Base-by-base conservation (phyloP, 768 basidiomycete species). In the Gautieria morchelliformis region DNA sequence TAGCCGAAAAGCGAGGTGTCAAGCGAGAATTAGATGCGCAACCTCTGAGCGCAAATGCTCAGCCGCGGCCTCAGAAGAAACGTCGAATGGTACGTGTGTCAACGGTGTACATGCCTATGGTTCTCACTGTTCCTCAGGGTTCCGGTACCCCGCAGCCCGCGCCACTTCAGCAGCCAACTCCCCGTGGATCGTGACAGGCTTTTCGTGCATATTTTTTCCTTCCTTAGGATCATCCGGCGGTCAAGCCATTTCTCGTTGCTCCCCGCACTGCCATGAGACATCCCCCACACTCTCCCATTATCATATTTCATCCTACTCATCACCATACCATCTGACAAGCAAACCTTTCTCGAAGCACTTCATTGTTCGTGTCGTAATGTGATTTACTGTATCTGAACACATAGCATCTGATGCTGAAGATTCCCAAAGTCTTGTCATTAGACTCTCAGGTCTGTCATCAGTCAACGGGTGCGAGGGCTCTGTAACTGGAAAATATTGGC, bases 41-140 rank as follows among this genome's bases (percentile, higher is more conserved):
- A 41, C 19, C 50, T 15, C 37, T 50, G 60, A 22, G 42, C 35
- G 8, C 35, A 37, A 37, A 10, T 44, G 42, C 42, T 22, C 42
- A 83, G 56, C 85, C 86, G 30, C 75, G 87, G 62, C 87, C 87
- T 20, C 65, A 83, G 44, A 89, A 89, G 77, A 89, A 86, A 70
- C 85, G 82, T 65, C 77, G 84, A 60, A 74, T 86, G 81, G 87
- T 88, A 63, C 64, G 82, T 75, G 46, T 45, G 33, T 37, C 33
- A 39, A 20, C 12, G 24, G 11, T n/a, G 15, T 12, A 35, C 30
- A 17, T 50, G 46, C 17, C 24, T 17, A 17, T 24, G 45, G 17
- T 58, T 39, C 19, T 44, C 45, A 9, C 10, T 9, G 35, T 37
- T 52, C 20, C 41, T 9, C 39, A 60, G 59, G 59, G 54, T 5